phyloP scores from a whole-genome alignment of 345 rosid genomes.

The Salix exigua region DNA sequence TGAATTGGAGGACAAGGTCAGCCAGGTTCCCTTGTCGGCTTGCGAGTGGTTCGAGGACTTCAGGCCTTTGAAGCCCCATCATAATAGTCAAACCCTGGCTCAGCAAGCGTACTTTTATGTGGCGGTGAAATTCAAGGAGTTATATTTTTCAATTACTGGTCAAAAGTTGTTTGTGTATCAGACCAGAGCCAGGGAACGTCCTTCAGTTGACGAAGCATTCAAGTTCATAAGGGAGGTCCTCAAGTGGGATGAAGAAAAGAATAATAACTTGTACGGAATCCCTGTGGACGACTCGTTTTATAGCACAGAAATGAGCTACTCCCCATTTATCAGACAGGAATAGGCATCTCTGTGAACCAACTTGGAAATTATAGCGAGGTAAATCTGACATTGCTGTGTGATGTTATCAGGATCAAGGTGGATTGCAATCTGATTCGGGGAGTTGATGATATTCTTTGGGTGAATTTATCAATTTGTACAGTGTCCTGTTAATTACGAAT shows the following conservation, averaged over 20 bases:
- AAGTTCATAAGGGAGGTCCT: slow-evolving; percentile 54
- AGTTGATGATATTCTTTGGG: neutral
- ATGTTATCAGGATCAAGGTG: neutral
- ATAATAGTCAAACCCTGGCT: slow-evolving; percentile 43
- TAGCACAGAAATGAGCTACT: slow-evolving; percentile 45
- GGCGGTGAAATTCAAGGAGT: slow-evolving; percentile 56
- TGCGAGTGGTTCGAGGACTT: slow-evolving; percentile 63
- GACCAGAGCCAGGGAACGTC: slow-evolving; percentile 38
- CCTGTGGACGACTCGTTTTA: slow-evolving; percentile 46
- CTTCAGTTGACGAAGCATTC: slow-evolving; percentile 45
- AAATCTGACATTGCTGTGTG: neutral
- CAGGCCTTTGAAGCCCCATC: slow-evolving; percentile 40
- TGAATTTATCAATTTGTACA: neutral
- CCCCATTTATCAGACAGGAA: slow-evolving; percentile 39
- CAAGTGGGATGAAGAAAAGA: slow-evolving; percentile 61
- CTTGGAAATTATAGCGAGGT: neutral
- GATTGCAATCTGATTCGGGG: neutral
- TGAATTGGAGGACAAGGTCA: slow-evolving; percentile 46
- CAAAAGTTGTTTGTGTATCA: slow-evolving; percentile 51
- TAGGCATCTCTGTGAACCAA: neutral
- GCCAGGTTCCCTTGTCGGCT: slow-evolving; percentile 33
- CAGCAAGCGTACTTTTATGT: slow-evolving; percentile 51
- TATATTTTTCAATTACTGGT: slow-evolving; percentile 35
- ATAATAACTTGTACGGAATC: slow-evolving; percentile 30
- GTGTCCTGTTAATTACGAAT: neutral